These are phyloP conservation scores for Tylopilus orsonianus DNA, from an alignment of 1,284 basidiomycete genomes.

Conservation along the genomic window DNA sequence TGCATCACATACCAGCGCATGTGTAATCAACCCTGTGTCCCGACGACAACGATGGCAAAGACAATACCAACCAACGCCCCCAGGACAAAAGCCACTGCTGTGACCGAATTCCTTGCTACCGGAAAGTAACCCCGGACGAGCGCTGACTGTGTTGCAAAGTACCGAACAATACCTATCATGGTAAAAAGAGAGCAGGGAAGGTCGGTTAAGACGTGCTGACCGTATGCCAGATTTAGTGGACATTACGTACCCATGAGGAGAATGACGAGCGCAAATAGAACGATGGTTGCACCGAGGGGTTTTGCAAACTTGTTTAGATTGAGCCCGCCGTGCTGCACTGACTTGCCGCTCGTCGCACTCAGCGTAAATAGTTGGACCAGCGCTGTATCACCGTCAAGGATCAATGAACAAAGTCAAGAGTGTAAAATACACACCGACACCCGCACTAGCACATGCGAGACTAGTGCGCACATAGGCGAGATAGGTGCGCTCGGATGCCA, in stretches of 20 bases:
- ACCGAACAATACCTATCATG: constrained; percentile 24
- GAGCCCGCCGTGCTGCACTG: background rate
- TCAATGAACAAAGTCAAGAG: background rate
- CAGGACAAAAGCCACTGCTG: constrained; percentile 21
- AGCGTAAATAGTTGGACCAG: constrained; percentile 29
- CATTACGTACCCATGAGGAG: constrained; percentile 27
- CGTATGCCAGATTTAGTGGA: no score
- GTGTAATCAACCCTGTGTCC: constrained; percentile 8
- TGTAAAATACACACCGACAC: constrained; percentile 36
- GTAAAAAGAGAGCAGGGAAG: background rate
- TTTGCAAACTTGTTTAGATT: constrained; percentile 21
- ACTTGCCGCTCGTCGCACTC: background rate
- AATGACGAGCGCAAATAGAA: constrained; percentile 25
- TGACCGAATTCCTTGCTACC: constrained; percentile 28
- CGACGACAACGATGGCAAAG: constrained; percentile 26
- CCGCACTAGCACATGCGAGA: constrained; percentile 38
- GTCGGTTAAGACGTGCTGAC: background rate
- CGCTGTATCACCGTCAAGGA: constrained; percentile 15
- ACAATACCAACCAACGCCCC: constrained; percentile 24
- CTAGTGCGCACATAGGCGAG: constrained; percentile 44
- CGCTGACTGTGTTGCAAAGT: constrained; percentile 29
- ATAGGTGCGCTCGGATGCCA: constrained; percentile 42
- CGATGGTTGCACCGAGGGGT: constrained; percentile 27
- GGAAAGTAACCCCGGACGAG: constrained; percentile 32
- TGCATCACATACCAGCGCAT: background rate